Conservation (phyloP, 441 rosid species). For the Populus trichocarpa region DNA sequence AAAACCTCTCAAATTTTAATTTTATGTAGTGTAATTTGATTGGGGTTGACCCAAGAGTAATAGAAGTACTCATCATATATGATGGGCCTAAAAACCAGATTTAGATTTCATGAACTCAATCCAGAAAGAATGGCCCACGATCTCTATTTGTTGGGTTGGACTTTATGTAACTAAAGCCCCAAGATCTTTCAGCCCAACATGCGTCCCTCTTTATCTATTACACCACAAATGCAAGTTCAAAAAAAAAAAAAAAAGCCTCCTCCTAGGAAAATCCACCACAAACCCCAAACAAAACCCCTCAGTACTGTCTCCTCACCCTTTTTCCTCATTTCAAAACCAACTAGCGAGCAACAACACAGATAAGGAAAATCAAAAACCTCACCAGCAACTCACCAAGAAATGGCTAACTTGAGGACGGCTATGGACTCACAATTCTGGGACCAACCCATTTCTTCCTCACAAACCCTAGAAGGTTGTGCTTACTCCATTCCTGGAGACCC, state of each 20-base stretch:
- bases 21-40: too few species aligned
- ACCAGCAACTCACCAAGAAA: slow-evolving; percentile 11
- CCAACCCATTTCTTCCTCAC: slow-evolving; percentile 59
- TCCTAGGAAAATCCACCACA: background rate
- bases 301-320: background rate
- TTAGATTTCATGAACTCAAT: background rate
- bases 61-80: too few species aligned
- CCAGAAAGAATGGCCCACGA: background rate
- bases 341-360: background rate
- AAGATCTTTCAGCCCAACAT: background rate
- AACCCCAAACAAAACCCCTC: background rate
- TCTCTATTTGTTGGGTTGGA: background rate
- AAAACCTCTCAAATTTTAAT: too few species aligned
- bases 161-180: background rate
- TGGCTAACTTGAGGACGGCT: slow-evolving; percentile 74
- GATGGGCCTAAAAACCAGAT: too few species aligned
- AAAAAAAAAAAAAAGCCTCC: background rate
- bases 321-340: background rate
- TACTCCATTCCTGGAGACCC: slow-evolving; percentile 74
- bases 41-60: too few species aligned
- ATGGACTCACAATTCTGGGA: slow-evolving; percentile 81
- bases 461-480: slow-evolving; percentile 59
- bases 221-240: background rate
- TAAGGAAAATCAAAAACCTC: background rate
- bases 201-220: background rate